Conservation (phyloP, 352 stramenopile genomes). For the Pythium apleroticum region DNA sequence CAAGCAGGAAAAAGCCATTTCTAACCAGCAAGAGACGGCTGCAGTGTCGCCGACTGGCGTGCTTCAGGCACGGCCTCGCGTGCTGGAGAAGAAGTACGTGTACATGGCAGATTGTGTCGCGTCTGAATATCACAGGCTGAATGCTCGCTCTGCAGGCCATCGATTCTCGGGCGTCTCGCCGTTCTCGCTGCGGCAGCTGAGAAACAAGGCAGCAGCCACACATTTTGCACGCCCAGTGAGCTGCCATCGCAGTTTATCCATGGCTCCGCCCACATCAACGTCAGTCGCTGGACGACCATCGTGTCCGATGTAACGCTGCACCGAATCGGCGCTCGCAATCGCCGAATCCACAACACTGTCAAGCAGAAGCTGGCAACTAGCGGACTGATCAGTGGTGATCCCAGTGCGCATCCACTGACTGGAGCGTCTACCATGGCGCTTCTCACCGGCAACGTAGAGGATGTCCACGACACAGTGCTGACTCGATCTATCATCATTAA, state of each 20-base stretch:
- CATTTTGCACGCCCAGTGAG: conserved; percentile 32
- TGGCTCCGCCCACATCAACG: conserved; percentile 35
- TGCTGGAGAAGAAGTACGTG: conserved; percentile 1
- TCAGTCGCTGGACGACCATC: conserved; percentile 70
- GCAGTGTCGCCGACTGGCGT: too few relatives aligned
- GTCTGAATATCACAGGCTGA: neutral
- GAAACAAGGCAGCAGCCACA: conserved; percentile 15
- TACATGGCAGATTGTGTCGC: neutral
- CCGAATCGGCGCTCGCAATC: conserved; percentile 64
- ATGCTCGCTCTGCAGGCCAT: conserved; percentile 11
- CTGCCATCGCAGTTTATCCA: conserved; percentile 72
- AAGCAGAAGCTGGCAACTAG: conserved; percentile 21
- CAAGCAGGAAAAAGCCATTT: neutral
- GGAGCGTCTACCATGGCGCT: neutral
- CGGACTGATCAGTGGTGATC: conserved; percentile 10
- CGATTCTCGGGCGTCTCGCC: conserved; percentile 31
- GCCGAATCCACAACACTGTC: conserved; percentile 36
- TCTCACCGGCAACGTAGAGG: conserved; percentile 12
- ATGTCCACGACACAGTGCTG: neutral
- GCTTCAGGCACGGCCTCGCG: too few relatives aligned
- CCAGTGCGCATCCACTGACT: neutral
- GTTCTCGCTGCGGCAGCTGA: conserved; percentile 21
- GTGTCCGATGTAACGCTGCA: conserved; percentile 62
- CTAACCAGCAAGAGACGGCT: neutral
- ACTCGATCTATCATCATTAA: conserved; percentile 58